Conservation (phyloP, 2,329 filamentous ascomycete species). For the Ambrosiella xylebori region DNA sequence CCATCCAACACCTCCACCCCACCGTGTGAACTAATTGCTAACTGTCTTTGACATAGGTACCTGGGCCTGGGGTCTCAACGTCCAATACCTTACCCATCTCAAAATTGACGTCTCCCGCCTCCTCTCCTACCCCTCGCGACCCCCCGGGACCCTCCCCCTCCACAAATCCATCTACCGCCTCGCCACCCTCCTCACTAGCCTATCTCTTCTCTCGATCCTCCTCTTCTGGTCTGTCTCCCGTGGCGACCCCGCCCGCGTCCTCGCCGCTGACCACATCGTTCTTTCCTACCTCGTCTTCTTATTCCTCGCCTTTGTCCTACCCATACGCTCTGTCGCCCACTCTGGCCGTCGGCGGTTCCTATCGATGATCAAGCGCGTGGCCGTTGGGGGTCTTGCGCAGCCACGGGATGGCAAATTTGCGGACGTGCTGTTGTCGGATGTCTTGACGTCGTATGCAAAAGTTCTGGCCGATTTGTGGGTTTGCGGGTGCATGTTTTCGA, state of each 20-base stretch:
- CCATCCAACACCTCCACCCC: neutral
- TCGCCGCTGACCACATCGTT: conserved; percentile 70
- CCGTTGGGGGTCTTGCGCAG: conserved; percentile 72
- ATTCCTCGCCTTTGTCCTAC: conserved; percentile 52
- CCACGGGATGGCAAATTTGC: conserved; percentile 83
- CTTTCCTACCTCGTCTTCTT: conserved; percentile 66
- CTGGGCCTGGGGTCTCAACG: conserved; percentile 88
- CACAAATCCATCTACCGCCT: conserved; percentile 75
- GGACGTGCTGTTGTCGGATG: conserved; percentile 84
- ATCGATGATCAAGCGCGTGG: conserved; percentile 57
- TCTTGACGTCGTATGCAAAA: conserved; percentile 85
- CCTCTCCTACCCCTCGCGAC: conserved; percentile 70
- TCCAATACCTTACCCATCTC: conserved; percentile 64
- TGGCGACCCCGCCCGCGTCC: conserved; percentile 49
- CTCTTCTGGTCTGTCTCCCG: conserved; percentile 73
- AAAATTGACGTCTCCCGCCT: conserved; percentile 78
- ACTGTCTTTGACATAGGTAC: conserved; percentile 40
- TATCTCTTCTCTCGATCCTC: conserved; percentile 54
- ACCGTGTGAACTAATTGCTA: neutral
- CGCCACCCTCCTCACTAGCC: conserved; percentile 55
- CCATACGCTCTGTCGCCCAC: conserved; percentile 49
- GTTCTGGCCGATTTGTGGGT: conserved; percentile 82
- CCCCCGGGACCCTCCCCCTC: conserved; percentile 53
- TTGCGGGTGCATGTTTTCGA: conserved; percentile 72
- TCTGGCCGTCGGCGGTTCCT: conserved; percentile 61